phyloP scores from a whole-genome alignment of 2,329 filamentous ascomycete genomes.

The Verruconis gallopava region DNA sequence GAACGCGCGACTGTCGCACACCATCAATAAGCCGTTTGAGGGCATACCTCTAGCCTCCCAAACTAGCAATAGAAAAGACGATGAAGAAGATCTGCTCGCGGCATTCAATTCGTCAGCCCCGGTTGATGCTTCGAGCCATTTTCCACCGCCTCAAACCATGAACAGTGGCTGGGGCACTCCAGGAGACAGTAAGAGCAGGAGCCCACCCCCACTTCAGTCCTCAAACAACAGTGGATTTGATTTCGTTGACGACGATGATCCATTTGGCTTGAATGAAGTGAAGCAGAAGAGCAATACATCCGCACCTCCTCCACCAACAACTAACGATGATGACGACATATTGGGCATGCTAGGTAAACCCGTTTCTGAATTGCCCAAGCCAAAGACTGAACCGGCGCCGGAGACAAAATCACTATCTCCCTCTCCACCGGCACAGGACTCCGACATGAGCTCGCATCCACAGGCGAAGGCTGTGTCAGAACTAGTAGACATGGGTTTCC shows the following conservation, averaged over 20 bases:
- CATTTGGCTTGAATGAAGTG: slow-evolving; percentile 65
- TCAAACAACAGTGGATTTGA: neutral
- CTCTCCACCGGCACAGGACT: slow-evolving; percentile 12
- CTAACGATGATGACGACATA: slow-evolving; percentile 50
- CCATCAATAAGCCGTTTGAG: slow-evolving; percentile 28
- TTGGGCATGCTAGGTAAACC: slow-evolving; percentile 48
- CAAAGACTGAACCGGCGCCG: slow-evolving; percentile 17
- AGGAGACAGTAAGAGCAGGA: slow-evolving; percentile 11
- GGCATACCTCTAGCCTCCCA: slow-evolving; percentile 15
- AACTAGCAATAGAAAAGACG: slow-evolving; percentile 18
- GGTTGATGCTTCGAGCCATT: slow-evolving; percentile 47
- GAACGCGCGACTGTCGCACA: slow-evolving; percentile 17
- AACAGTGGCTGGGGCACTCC: slow-evolving; percentile 31
- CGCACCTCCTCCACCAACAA: slow-evolving; percentile 11
- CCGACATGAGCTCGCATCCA: slow-evolving; percentile 28
- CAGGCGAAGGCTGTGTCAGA: slow-evolving; percentile 75
- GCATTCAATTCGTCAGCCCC: slow-evolving; percentile 47
- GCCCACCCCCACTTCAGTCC: neutral
- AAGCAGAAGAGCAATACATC: slow-evolving; percentile 28
- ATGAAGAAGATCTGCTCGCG: slow-evolving; percentile 47
- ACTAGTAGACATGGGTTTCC: slow-evolving; percentile 89
- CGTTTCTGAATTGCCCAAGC: slow-evolving; percentile 36
- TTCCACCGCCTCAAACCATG: slow-evolving; percentile 32
- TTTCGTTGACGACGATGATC: slow-evolving; percentile 60
- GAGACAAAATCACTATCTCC: neutral